phyloP scores from a whole-genome alignment of 2,329 filamentous ascomycete species.

The Trichoderma arundinaceum region DNA sequence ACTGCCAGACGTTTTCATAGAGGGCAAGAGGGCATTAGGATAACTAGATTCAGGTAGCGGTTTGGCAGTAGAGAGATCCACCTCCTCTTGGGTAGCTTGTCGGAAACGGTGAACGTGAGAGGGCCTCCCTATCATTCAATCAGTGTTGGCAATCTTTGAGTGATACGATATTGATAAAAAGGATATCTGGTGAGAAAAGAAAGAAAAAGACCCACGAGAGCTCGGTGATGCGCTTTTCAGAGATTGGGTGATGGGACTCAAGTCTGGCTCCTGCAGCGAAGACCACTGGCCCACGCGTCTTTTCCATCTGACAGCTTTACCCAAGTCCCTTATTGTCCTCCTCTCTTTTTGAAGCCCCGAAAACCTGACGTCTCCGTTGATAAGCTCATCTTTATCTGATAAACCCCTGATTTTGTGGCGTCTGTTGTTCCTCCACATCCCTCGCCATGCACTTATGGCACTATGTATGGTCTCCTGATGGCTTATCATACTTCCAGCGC shows the following conservation, averaged over 20 bases:
- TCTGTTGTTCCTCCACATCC: slow-evolving; percentile 45
- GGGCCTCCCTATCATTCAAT: slow-evolving; percentile 4
- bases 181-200: not conserved
- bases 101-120: slow-evolving; percentile 7
- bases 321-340: slow-evolving; percentile 42
- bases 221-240: slow-evolving; percentile 37
- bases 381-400: slow-evolving; percentile 48
- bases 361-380: slow-evolving; percentile 46
- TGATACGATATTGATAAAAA: not conserved
- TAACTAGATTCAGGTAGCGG: not conserved
- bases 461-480: slow-evolving; percentile 41
- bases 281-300: slow-evolving; percentile 57
- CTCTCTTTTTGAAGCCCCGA: slow-evolving; percentile 53
- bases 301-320: slow-evolving; percentile 51
- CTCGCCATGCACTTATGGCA: slow-evolving; percentile 42
- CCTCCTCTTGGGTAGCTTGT: not conserved
- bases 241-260: slow-evolving; percentile 58
- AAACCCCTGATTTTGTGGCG: slow-evolving; percentile 46
- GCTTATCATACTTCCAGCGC: slow-evolving; percentile 46
- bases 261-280: slow-evolving; percentile 54
- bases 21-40: too few species aligned
- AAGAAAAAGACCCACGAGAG: slow-evolving; percentile 37
- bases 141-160: not conserved
- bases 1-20: not conserved
- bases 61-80: not conserved